Base-by-base conservation (phyloP, 176 grass and related monocot genomes). In the Hordeum marinum region DNA sequence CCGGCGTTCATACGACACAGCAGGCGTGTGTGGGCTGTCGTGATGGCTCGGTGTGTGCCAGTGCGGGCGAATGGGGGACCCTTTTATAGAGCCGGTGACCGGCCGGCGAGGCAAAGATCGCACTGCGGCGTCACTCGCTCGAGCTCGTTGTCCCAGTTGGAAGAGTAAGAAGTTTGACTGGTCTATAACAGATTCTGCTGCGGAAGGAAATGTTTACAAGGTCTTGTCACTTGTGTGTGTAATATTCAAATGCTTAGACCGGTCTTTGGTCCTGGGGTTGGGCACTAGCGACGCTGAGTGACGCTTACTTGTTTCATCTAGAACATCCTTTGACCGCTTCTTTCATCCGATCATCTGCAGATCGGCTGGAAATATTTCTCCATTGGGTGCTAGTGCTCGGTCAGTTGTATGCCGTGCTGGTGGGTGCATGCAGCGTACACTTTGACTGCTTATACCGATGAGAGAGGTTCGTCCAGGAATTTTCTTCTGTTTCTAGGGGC, bases 251-350 rank as follows among this genome's bases (percentile, higher is more conserved):
- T 36, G 36, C 21, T 75, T 83, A 48, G 89, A 83, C 84, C 36
- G 84, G 80, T 90, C 89, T 74, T 80, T n/a, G 84, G 79, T 83
- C 84, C 11, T 86, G 72, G 42, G 23, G 50, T 70, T 73, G 68
- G 59, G 7, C 77, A 69, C 77, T 62, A 4, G 20, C 34, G 78
- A 77, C 50, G 27, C 15, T 50, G 46, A 79, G 59, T 63, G 66
- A n/a, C 41, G 35, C 46, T 36, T 40, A 29, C 41, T 60, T 6
- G 76, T 61, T 40, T 77, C 52, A 72, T 43, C 88, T 75, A 11
- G 72, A 27, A 14, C 32, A 72, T 23, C 36, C 34, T 78, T 86
- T 90, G 88, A 90, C 88, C 6, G 66, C 7, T 65, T 83, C 66
- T 15, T n/a, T 2, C 9, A 57, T 35, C 4, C 4, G 68, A 8